A percentile compares a stretch with the other conserved stretches of the same genome.
These are phyloP conservation scores for Carpinus viminea DNA, from an alignment of 306 rosid species.

Conservation along the genomic window DNA sequence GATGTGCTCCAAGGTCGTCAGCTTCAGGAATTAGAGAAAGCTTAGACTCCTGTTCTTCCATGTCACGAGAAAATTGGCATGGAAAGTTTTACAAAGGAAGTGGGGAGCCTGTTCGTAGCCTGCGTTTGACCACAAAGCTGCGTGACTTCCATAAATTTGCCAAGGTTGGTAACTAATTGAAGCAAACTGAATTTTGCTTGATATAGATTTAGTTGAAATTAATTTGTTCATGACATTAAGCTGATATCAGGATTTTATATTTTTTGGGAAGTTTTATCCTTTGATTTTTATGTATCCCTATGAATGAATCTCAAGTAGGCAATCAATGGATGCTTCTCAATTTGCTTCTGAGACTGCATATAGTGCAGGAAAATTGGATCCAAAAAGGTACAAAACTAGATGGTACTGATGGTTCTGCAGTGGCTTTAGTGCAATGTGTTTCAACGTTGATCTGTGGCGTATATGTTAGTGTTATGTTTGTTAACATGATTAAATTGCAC, in stretches of 20 bases:
- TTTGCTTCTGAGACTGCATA: neutral
- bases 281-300: constrained; percentile 5
- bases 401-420: constrained; percentile 6
- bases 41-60: constrained; percentile 53
- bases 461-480: too few relatives aligned
- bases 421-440: neutral
- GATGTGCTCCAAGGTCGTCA: constrained; percentile 54
- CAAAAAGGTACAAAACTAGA: constrained; percentile 8
- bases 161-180: constrained; percentile 55
- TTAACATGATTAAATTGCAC: neutral
- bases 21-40: constrained; percentile 58
- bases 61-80: constrained; percentile 69
- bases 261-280: neutral
- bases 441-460: neutral
- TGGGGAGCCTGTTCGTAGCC: constrained; percentile 69
- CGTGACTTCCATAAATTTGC: constrained; percentile 87
- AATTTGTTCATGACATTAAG: neutral
- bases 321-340: neutral
- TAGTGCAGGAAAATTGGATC: constrained; percentile 1
- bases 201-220: neutral
- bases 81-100: constrained; percentile 72
- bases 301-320: constrained; percentile 18
- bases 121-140: constrained; percentile 86
- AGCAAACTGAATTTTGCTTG: neutral
- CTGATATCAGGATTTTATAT: neutral